Base-by-base conservation (phyloP, 257 asterid genomes). In the Lycium barbarum region DNA sequence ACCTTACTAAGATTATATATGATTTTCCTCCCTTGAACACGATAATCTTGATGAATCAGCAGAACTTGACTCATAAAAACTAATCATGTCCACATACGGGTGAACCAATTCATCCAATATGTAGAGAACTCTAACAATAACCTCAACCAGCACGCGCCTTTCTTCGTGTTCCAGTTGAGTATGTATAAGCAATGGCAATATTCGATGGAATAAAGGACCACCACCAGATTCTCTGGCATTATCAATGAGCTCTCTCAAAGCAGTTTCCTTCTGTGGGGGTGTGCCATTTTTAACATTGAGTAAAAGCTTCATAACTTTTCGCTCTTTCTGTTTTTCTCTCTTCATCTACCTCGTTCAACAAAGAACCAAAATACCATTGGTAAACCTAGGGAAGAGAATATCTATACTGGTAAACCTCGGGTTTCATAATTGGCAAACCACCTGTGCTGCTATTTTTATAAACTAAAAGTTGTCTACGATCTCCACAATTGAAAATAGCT, bases 1-100 rank as follows among this genome's bases (percentile, higher is more conserved):
- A 98, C 98, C 92, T 95, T 95, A 85, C 98, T 95, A 82, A 95
- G 95, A 89, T 95, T 95, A n/a, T 98, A 95, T 87, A 95, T 95
- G 86, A 95, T 95, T 86, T 95, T 98, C 90, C 98, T 90, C 63
- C 98, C 98, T 88, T 95, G 97, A 3, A 95, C 98, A 86, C 98
- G 98, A 89, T 95, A 95, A 88, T 95, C 98, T 88, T 95, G 98
- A 87, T 95, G 97, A 81, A 93, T 94, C 88, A 94, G 88, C 82
- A 94, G 85, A 71, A 97, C 97, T 91, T 93, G 95, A 38, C 92
- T 93, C 84, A 94, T 97, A 85, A 95, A 97, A 81, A 95, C 0
- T 0, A 81, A 95, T 95, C 90, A 93, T 95, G 94, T 92, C 95
- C 35, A 93, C 97, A 72, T 90, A 93, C 3, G 98, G 98, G 45